Evolutionary conservation across 2,329 filamentous ascomycete species (phyloP).

Genomic region (Shiraia bambusicola): DNA sequence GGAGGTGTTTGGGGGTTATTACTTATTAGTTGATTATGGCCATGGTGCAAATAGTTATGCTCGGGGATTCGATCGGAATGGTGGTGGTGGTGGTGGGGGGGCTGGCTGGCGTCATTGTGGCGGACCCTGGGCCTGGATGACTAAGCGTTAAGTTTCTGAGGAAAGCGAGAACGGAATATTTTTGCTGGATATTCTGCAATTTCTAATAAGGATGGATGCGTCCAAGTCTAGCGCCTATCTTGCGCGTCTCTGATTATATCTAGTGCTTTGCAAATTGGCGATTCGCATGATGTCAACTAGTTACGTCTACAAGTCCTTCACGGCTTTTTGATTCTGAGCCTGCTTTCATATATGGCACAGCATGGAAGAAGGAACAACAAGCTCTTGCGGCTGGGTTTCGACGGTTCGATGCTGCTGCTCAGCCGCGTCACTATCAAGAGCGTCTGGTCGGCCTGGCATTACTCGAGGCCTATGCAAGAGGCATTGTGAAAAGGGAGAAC

Average conservation of each 20-base stretch:
- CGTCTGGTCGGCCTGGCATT: slow-evolving; percentile 68
- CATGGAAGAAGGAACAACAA: slow-evolving; percentile 75
- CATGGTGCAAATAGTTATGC: slow-evolving; percentile 1
- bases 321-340: slow-evolving; percentile 17
- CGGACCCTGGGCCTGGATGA: slow-evolving; percentile 6
- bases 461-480: slow-evolving; percentile 60
- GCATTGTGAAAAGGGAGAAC: slow-evolving; percentile 59
- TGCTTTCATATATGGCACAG: slow-evolving; percentile 72
- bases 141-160: not conserved
- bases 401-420: slow-evolving; percentile 74
- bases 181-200: not conserved
- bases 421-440: slow-evolving; percentile 78
- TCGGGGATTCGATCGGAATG: slow-evolving; percentile 15
- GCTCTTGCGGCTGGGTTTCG: slow-evolving; percentile 71
- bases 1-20: not conserved
- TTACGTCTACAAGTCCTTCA: slow-evolving; percentile 10
- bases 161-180: not conserved
- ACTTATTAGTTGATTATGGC: too few species aligned
- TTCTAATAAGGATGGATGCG: slow-evolving; percentile 4
- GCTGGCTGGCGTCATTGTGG: slow-evolving; percentile 5
- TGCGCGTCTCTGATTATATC: too few species aligned
- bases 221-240: slow-evolving; percentile 16
- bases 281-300: too few species aligned
- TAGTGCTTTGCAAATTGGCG: too few species aligned
- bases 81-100: too few species aligned